Conservation (phyloP, 2,329 filamentous ascomycete genomes). For the Colletotrichum endophyticum region DNA sequence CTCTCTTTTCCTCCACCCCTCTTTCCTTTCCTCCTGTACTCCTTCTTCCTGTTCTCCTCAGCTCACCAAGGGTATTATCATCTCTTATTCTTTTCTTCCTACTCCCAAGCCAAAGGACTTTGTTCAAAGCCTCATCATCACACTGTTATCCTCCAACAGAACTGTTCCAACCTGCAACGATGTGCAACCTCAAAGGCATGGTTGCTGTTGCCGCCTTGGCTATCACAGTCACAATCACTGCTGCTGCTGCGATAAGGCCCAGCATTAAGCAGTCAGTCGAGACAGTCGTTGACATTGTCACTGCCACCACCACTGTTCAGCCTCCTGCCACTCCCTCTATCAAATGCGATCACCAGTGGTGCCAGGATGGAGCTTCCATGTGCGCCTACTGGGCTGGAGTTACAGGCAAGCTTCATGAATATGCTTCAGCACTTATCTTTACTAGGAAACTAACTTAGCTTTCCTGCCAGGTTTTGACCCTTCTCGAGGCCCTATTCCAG, state of each 20-base stretch:
- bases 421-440: not conserved
- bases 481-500: constrained; percentile 28
- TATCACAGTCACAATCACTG: not conserved
- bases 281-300: not conserved
- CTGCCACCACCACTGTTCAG: not conserved
- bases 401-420: constrained; percentile 18
- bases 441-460: not conserved
- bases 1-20: not conserved
- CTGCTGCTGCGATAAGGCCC: not conserved
- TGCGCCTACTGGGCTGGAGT: constrained; percentile 34
- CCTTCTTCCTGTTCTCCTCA: too few species aligned
- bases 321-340: not conserved
- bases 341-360: constrained; percentile 30
- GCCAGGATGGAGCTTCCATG: constrained; percentile 24
- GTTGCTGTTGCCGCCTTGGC: not conserved
- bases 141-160: not conserved
- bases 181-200: not conserved
- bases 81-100: not conserved
- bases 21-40: not conserved
- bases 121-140: not conserved
- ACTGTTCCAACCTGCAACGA: not conserved
- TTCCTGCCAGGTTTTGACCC: constrained; percentile 26
- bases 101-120: not conserved
- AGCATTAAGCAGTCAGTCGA: not conserved
- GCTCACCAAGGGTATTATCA: not conserved